Base-by-base conservation (phyloP, 2,329 filamentous ascomycete genomes). In the Cladosporium sp. region DNA sequence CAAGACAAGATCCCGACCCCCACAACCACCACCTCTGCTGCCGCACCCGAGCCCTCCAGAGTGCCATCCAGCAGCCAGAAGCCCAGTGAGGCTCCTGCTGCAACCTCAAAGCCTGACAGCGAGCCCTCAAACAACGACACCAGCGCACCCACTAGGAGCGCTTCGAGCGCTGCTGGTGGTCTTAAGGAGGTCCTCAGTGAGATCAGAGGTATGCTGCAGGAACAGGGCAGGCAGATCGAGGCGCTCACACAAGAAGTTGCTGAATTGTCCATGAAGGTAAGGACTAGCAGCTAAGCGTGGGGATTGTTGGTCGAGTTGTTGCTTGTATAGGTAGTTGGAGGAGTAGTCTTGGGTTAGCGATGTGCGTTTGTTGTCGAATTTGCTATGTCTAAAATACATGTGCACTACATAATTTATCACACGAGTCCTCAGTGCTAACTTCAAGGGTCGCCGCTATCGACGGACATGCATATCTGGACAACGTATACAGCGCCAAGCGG, bases 231-330 rank as follows among this genome's bases (percentile, higher is more conserved):
- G 72, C 82, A 89, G 57, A 87, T 95, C 63, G 81, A 76, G 54
- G 76, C 80, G n/a, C 86, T 95, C 70, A 86, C 80, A 43, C 78
- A 86, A 25, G 88, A 94, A 68, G 84, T 95, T 12, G 88, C 93
- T 64, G 78, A 79, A 13, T 76, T 96, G 59, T n/a, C n/a, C n/a
- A n/a, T n/a, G n/a, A n/a, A n/a, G 79, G 82, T 82, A 69, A 86
- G 38, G 38, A 13, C 36, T 12, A 45, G 27, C 19, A 27, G 12
- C 27, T n/a, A 45, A 7, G 8, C n/a, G n/a, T n/a, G n/a, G n/a
- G n/a, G n/a, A n/a, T 27, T 27, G 22, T 27, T 27, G 22, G 4
- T 9, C 5, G 4, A 5, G 22, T 27, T 27, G 22, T 27, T 27
- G 22, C 9, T 46, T 46, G 43, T 46, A 46, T 20, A 46, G 43